Base-by-base conservation (phyloP, 73 alveolate species). In the Paramecium primaurelia region DNA sequence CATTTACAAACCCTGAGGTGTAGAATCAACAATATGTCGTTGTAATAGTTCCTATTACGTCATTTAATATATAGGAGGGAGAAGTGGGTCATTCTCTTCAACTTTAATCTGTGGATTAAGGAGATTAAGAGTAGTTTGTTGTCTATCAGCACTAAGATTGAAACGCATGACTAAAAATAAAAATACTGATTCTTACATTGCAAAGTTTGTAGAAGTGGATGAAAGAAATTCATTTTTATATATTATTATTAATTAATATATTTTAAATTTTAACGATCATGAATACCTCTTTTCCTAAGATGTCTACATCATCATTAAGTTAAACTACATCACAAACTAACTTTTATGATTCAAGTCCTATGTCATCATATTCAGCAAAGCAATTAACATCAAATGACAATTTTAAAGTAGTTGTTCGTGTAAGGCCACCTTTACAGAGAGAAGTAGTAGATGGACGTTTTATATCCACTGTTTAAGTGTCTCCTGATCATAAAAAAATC, bases 351-450 rank as follows among this genome's bases (percentile, higher is more conserved):
- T 80, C 91, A 7, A 44, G 77, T 44, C 91, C 91, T 6, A 80
- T 80, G 91, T 42, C 77, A 12, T 80, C 91, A 45, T 80, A 80
- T 80, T 54, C 45, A 4, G 47, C 32, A 22, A 80, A 40, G 34
- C 92, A 77, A 28, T 89, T 30, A 89, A 89, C 86, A 11, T 14
- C 58, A 12, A 89, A 60, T 44, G 99, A 97, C 71, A 98, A 99
- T 94, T 98, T 98, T 95, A 98, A 97, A 87, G 99, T 98, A n/a
- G 99, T 98, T 93, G 97, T 99, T 2, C 92, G 99, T 38, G 99
- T 99, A 3, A 94, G 99, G 28, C 99, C 99, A 1, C 99, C 99
- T 9, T 96, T 99, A 54, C 98, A 98, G 2, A 95, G 99, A 59
- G 99, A 99, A 92, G 95, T 96, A 22, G 96, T 93, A 60, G 97